Base-by-base conservation (phyloP, 768 basidiomycete species). In the Boletus eberwhitei region DNA sequence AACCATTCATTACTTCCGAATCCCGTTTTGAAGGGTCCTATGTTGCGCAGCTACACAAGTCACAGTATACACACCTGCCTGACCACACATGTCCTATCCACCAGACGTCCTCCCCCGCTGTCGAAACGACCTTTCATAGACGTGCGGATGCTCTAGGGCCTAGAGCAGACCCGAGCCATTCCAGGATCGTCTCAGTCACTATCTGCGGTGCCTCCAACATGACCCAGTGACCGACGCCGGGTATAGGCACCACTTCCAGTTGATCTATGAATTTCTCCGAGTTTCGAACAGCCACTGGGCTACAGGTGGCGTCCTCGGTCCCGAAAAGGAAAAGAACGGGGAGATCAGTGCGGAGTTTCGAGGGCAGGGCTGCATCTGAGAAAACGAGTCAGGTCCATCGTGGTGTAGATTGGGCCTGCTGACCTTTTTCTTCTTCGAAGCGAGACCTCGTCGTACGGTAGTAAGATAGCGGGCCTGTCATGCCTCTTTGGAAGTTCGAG, bases 401-500 rank as follows among this genome's bases (percentile, higher is more conserved):
- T 12, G 8, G 40, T n/a, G 5, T 22, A 22, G 2, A 37, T 46
- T 31, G 17, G 32, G 32, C 21, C 5, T 17, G 44, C 52, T n/a
- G 19, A 72, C 77, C 72, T 61, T 59, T 61, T 61, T 90, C 87
- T 68, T 92, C 90, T 17, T 88, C 81, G 64, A 79, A 80, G n/a
- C 87, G 79, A 54, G 74, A 54, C 55, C 76, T 75, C 13, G 73
- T 67, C 2, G 86, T 89, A 32, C 88, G 80, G 59, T 90, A 91
- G 65, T 88, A 92, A 53, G 86, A 87, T n/a, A 90, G 68, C 4
- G 89, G 87, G 2, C 87, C 88, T 19, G 76, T 74, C 82, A 92
- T 83, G 22, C 73, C 73, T 17, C 79, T 73, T 24, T 69, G 58
- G 19, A 82, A 76, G 52, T 78, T 70, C 5, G 74, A 64, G 16